Evolutionary conservation across 441 rosid species (phyloP), one percentile per base, ranked within the genome.

Genomic region (Populus trichocarpa): DNA sequence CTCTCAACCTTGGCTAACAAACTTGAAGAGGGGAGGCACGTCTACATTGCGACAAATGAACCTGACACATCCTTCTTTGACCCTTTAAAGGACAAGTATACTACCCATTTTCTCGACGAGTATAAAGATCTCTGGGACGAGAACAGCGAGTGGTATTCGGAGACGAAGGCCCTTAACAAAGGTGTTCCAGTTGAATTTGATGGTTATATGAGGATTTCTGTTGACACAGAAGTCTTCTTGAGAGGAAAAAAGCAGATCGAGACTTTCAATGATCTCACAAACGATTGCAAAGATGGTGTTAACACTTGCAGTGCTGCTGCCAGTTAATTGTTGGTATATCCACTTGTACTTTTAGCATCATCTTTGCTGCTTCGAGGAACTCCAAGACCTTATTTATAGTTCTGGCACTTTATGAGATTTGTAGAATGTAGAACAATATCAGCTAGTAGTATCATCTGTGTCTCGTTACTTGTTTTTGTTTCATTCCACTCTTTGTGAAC

Each of bases 191-290:
- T 93, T 0, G 95, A 95, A 78, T 93, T 95, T 64, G 99, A 95
- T 50, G 97, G 98, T 64, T 95, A 95, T 85, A 93, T 93, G 98
- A 92, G 92, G 75, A 92, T 84, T 6, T 92, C 97, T 46, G 92
- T 92, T 6, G 97, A 90, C 75, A 92, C 98, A 3, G 95, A 95
- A 87, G 97, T 95, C 64, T 92, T 93, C 88, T 81, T 95, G 84
- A 90, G 98, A 79, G 99, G 94, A 69, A 95, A 93, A 88, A 93
- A 90, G 90, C 98, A 93, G 89, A 84, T 93, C 46, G 94, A 95
- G 80, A 92, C 98, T 40, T 94, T 90, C 88, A 91, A 90, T 11
- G 97, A 89, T 79, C 97, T 95, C 74, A 95, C 97, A 6, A 89
- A 88, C 7, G 97, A 93, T 83, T 95, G 97, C 83, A 95, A 90